Percentiles rank a stretch among this genome's conserved stretches.
Evolutionary conservation across 78 protist species (phyloP).

Genomic region (Capsaspora owczarzaki): DNA sequence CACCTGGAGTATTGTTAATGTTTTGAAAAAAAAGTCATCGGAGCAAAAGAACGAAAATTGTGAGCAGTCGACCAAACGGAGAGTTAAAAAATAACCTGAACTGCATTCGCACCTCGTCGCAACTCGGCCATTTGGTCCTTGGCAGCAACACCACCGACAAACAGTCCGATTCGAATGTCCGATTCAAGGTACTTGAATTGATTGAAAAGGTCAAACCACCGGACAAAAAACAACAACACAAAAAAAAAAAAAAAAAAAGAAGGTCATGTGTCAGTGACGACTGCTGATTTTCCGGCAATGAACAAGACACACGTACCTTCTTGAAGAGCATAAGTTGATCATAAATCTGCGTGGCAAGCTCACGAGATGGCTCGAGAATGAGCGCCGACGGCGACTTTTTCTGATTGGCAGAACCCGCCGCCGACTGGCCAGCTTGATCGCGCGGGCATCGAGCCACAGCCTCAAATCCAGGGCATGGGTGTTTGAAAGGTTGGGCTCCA

Average conservation of each 20-base stretch:
- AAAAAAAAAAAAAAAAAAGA: background rate
- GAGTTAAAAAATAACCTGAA: no score
- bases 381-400: slow-evolving; percentile 16
- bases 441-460: background rate
- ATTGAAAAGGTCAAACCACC: no score
- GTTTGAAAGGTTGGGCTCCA: slow-evolving; percentile 13
- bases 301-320: background rate
- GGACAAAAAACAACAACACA: no score
- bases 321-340: slow-evolving; percentile 17
- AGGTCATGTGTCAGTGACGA: background rate
- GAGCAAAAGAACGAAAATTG: no score
- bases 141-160: slow-evolving; percentile 44
- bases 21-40: no score
- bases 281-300: no score
- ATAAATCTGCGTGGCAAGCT: slow-evolving; percentile 63
- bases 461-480: background rate
- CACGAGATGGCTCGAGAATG: slow-evolving; percentile 71
- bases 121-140: background rate
- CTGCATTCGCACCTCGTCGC: background rate
- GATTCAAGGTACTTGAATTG: slow-evolving; percentile 29
- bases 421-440: no score
- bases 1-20: no score
- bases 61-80: no score
- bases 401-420: no score
- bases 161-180: slow-evolving; percentile 21